These are phyloP conservation scores for Actinomortierella ambigua DNA, from an alignment of 371 early-diverging fungal genomes.

Conservation along the genomic window DNA sequence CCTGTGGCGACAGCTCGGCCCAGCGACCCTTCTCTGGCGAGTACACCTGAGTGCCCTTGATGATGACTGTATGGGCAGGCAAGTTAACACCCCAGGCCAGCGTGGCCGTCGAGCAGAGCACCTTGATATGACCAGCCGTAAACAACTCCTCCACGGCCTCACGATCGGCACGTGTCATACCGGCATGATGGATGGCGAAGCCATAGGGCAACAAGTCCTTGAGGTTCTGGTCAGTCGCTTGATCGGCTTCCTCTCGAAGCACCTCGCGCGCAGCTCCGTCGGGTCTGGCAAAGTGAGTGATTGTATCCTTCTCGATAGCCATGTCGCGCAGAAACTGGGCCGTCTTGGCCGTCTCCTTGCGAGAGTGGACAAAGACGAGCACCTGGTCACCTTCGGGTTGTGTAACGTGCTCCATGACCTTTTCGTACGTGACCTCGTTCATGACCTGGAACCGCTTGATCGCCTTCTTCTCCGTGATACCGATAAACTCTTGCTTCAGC, in stretches of 20 bases:
- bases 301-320: conserved; percentile 65
- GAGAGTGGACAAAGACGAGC: conserved; percentile 98
- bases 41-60: conserved; percentile 99
- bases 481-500: conserved; percentile 93
- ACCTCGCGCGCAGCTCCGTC: conserved; percentile 86
- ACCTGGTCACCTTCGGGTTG: conserved; percentile 88
- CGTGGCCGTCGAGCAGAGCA: conserved; percentile 98
- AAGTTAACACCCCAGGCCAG: conserved; percentile 99
- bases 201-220: conserved; percentile 83
- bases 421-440: conserved; percentile 95
- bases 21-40: conserved; percentile 92
- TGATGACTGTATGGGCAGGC: conserved; percentile 98
- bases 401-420: conserved; percentile 84
- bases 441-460: conserved; percentile 92
- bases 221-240: conserved; percentile 85
- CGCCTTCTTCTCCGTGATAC: conserved; percentile 94
- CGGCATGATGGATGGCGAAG: conserved; percentile 98
- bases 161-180: conserved; percentile 94
- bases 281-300: conserved; percentile 51
- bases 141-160: conserved; percentile 90
- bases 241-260: conserved; percentile 79
- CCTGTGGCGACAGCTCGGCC: conserved; percentile 92
- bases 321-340: conserved; percentile 84
- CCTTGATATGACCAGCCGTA: conserved; percentile 85
- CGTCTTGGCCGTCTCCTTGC: conserved; percentile 95